Base-by-base conservation (phyloP, 2,329 filamentous ascomycete species). In the Sporothrix inflata region DNA sequence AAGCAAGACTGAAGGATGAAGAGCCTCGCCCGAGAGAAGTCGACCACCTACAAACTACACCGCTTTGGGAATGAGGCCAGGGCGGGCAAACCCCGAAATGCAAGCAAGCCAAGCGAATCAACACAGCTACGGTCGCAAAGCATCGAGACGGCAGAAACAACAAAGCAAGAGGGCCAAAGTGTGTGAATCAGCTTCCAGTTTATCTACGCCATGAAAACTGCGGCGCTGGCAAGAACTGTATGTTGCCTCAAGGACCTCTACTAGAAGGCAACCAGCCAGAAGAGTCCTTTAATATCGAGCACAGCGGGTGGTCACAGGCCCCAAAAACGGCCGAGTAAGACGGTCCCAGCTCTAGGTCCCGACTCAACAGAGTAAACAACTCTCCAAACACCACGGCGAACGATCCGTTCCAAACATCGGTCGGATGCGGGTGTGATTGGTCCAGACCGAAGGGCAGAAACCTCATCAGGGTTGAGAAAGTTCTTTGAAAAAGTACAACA, bases 211-310 rank as follows among this genome's bases (percentile, higher is more conserved):
- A 21, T 42, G 57, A 11, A 40, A n/a, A 14, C 30, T 61, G 34
- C 57, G 57, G 16, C 55, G 9, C 49, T 42, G 34, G 9, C 57
- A 63, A 19, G 34, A 11, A 42, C 53, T 27, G 12, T 38, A 24
- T 14, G 57, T 40, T 24, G 57, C n/a, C 16, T 14, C 24, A 49
- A 67, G 65, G 65, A 51, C 65, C 65, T 51, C 21, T 34, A 27
- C 42, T 21, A 14, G 19, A 49, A 34, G 19, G 27, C 27, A 16
- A 24, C 21, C 45, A 47, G 65, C 63, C 63, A 38, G 27, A 38
- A 67, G 40, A 67, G 65, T 51, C 65, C 65, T 67, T 49, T 51
- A 67, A 67, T 67, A 67, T 51, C 45, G 16, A 67, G 40, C 34
- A 27, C 16, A n/a, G 34, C n/a, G n/a, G 34, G 11, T 12, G 30